A percentile compares a stretch with the other conserved stretches of the same genome.
Evolutionary conservation across 2,329 filamentous ascomycete species (phyloP).

Genomic region (Botrytis aclada): DNA sequence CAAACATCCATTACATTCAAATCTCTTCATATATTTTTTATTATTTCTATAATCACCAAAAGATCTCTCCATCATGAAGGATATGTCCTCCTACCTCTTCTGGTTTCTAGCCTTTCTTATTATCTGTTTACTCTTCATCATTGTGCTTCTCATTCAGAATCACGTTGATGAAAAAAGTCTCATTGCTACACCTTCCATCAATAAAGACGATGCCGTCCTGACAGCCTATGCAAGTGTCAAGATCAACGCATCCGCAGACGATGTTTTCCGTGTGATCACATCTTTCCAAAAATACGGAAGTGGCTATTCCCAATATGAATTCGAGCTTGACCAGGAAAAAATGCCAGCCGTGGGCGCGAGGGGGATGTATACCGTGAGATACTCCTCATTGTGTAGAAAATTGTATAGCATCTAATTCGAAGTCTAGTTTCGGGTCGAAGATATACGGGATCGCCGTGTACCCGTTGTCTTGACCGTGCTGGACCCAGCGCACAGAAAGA

Average conservation of each 20-base stretch:
- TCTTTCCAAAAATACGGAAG: slow-evolving; percentile 25
- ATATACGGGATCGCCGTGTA: background rate
- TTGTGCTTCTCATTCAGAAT: slow-evolving; percentile 21
- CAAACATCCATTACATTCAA: background rate
- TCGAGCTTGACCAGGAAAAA: slow-evolving; percentile 22
- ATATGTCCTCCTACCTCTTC: slow-evolving; percentile 1
- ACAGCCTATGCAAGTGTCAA: slow-evolving; percentile 24
- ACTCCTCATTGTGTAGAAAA: background rate
- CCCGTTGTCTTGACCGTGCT: slow-evolving; percentile 23
- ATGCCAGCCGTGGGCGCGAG: slow-evolving; percentile 23
- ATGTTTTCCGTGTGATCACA: slow-evolving; percentile 25
- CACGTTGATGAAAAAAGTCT: slow-evolving; percentile 17
- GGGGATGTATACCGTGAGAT: slow-evolving; percentile 25
- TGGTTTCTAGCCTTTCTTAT: slow-evolving; percentile 3
- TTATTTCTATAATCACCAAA: background rate
- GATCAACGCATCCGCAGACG: slow-evolving; percentile 27
- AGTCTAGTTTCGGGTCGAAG: slow-evolving; percentile 11
- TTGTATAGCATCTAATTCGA: background rate
- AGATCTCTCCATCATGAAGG: background rate
- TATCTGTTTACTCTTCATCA: slow-evolving; percentile 20
- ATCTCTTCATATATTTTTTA: background rate
- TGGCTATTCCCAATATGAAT: slow-evolving; percentile 24
- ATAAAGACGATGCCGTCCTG: slow-evolving; percentile 20
- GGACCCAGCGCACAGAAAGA: slow-evolving; percentile 23
- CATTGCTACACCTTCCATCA: slow-evolving; percentile 24